A percentile compares a stretch with the other conserved stretches of the same genome.
Conservation (phyloP, 257 asterid species). For the Nicotiana noctiflora region DNA sequence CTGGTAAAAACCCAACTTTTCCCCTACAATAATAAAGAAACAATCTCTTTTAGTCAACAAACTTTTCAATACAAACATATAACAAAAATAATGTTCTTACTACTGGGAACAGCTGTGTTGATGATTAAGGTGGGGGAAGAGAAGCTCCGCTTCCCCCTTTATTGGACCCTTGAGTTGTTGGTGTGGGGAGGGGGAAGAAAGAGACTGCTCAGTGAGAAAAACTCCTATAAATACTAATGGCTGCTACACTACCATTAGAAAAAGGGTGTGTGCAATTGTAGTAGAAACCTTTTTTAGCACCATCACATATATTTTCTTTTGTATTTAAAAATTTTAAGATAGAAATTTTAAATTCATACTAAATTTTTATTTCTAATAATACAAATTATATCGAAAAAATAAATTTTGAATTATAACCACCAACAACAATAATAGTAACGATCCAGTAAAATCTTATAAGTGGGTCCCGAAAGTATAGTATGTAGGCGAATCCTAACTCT, state of each 20-base stretch:
- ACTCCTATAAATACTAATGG: constrained; percentile 20
- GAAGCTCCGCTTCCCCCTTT: constrained; percentile 27
- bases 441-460: too few species aligned
- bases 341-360: too few species aligned
- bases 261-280: background rate
- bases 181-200: constrained; percentile 24
- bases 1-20: background rate
- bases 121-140: constrained; percentile 15
- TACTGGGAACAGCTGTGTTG: background rate
- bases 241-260: background rate
- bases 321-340: too few species aligned
- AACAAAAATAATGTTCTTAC: background rate
- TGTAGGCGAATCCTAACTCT: too few species aligned
- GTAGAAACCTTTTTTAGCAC: background rate
- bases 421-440: too few species aligned
- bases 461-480: too few species aligned
- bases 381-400: too few species aligned
- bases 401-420: too few species aligned
- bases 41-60: background rate
- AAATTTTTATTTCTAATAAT: too few species aligned
- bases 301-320: background rate
- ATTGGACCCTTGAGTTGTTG: constrained; percentile 30
- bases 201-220: constrained; percentile 26
- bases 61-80: background rate
- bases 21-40: constrained; percentile 12